Evolutionary conservation across 2,329 filamentous ascomycete species (phyloP), one percentile per base, ranked within the genome.

Genomic region (Scytalidium lignicola): DNA sequence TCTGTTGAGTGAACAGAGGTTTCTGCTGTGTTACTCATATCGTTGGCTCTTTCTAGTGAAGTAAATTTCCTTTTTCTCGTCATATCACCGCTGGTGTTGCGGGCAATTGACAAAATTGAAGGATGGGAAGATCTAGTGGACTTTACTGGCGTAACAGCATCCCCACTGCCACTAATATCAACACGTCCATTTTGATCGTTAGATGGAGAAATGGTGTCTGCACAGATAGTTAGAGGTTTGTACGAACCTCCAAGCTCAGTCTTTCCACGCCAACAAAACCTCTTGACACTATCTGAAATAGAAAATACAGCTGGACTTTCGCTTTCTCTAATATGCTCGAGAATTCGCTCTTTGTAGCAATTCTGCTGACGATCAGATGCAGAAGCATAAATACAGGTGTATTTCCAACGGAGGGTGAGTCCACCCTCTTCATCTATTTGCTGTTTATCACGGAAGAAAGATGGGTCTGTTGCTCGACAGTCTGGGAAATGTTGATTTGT

Each of bases 401-500:
- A 70, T 21, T 70, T 73, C 73, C 75, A 83, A 3, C 82, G 70
- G 48, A 76, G 80, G 3, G 78, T 73, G 1, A 85, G 59, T 0
- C 64, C 59, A 0, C 68, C 73, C 13, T 64, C 56, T 1, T 61
- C 50, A 10, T 61, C 56, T 0, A 62, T 50, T 1, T 60, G 55
- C 0, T 58, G 19, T 1, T 55, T 55, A 12, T 58, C 57, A 0
- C 43, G 45, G 29, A 60, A 68, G 0, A 60, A 44, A 0, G 45
- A 22, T 0, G 43, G 19, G 0, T 63, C 47, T 3, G 53, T 18
- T 7, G 65, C 66, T 1, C 65, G 60, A 43, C 68, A 66, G 0
- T 61, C 49, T 0, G 76, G 75, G 41, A 73, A 81, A 0, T 63
- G 56, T 0, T 70, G 62, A 50, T 88, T 89, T 0, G 83, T 88